Evolutionary conservation across 352 stramenopile genomes (phyloP).

Genomic region (Blastocystis sp.): DNA sequence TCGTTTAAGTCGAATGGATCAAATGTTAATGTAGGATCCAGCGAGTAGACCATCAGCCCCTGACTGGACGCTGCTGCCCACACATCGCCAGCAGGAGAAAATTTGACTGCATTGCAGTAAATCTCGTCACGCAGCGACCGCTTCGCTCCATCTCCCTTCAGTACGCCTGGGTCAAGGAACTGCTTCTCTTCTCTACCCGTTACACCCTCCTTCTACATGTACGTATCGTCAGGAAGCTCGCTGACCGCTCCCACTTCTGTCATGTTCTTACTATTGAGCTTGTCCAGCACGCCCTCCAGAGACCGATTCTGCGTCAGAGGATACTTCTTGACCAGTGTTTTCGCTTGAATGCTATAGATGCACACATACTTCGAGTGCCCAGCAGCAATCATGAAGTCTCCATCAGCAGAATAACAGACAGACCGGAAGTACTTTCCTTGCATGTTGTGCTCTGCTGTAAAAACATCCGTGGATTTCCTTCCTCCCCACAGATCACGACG

Average conservation of each 20-base stretch:
- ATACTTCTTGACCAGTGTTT: slow-evolving; percentile 97
- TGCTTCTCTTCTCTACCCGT: neutral
- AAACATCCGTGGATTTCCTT: slow-evolving; percentile 73
- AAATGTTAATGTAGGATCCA: slow-evolving; percentile 88
- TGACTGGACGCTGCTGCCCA: slow-evolving; percentile 92
- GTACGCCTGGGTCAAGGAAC: slow-evolving; percentile 57
- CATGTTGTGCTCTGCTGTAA: slow-evolving; percentile 76
- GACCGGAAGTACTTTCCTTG: slow-evolving; percentile 96
- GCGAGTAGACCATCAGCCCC: slow-evolving; percentile 90
- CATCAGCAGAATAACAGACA: slow-evolving; percentile 95
- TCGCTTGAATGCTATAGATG: slow-evolving; percentile 89
- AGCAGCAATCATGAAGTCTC: slow-evolving; percentile 88
- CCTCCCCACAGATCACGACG: slow-evolving; percentile 89
- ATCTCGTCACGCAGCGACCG: slow-evolving; percentile 80
- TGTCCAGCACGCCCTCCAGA: slow-evolving; percentile 84
- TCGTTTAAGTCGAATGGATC: slow-evolving; percentile 96
- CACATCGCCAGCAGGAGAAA: slow-evolving; percentile 89
- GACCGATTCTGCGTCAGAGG: slow-evolving; percentile 94
- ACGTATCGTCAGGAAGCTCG: slow-evolving; percentile 70
- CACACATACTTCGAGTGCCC: slow-evolving; percentile 97
- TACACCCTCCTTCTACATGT: neutral
- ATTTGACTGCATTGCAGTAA: slow-evolving; percentile 83
- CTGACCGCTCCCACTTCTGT: slow-evolving; percentile 72
- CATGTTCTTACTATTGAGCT: slow-evolving; percentile 81
- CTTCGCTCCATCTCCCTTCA: slow-evolving; percentile 63